Percentiles rank a stretch among this genome's conserved stretches.
phyloP scores from a whole-genome alignment of 768 basidiomycete genomes.

The Peribolospora baueri region DNA sequence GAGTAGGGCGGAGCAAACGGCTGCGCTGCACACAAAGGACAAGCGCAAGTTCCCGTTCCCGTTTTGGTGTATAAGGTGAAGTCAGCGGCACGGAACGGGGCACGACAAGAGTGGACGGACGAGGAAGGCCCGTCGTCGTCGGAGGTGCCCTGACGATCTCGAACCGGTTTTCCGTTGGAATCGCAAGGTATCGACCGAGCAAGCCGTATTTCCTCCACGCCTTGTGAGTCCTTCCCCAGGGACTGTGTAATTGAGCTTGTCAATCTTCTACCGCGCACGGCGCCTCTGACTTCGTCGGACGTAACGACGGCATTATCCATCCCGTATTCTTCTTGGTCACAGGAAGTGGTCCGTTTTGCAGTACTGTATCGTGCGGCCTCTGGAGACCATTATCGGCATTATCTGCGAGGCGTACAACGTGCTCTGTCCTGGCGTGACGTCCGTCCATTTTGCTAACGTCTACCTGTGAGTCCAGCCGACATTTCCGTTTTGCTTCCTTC shows the following conservation, averaged over 20 bases:
- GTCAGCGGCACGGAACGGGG: neutral
- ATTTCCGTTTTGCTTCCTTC: neutral
- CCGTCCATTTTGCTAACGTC: conserved; percentile 14
- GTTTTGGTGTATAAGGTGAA: conserved; percentile 20
- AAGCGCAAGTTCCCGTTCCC: conserved; percentile 49
- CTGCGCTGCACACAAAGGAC: conserved; percentile 53
- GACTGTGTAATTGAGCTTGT: conserved; percentile 81
- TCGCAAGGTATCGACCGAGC: conserved; percentile 4
- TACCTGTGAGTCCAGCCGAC: conserved; percentile 7
- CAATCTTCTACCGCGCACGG: conserved; percentile 36
- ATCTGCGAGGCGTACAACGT: conserved; percentile 44
- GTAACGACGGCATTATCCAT: conserved; percentile 4
- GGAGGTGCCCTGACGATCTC: conserved; percentile 24
- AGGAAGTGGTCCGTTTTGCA: neutral
- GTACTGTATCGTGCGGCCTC: conserved; percentile 26
- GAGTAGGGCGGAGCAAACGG: conserved; percentile 37
- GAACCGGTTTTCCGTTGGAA: neutral
- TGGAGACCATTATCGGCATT: conserved; percentile 36
- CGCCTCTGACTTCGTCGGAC: neutral
- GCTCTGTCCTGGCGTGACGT: conserved; percentile 28
- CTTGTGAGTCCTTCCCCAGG: conserved; percentile 19
- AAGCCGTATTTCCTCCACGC: conserved; percentile 76
- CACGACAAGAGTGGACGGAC: neutral
- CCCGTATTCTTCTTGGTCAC: conserved; percentile 7
- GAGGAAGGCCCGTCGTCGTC: conserved; percentile 1